Evolutionary conservation across 768 basidiomycete genomes (phyloP), one percentile per base, ranked within the genome.

Genomic region (Macrolepiota fuliginosa): DNA sequence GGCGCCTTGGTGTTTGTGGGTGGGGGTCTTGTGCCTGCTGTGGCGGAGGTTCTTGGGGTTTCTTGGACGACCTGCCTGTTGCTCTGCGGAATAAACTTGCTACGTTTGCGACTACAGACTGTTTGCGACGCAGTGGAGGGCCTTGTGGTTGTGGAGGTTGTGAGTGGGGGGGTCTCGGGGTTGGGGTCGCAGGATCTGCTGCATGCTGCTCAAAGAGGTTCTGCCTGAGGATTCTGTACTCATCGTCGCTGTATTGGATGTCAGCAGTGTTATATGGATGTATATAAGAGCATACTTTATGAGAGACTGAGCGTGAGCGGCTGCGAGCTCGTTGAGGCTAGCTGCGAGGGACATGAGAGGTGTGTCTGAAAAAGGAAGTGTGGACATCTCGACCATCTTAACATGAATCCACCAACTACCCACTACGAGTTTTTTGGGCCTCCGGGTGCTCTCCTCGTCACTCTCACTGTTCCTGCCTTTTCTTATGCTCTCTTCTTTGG

Each of bases 361-460:
- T 64, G 76, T 65, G 68, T 68, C 51, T 61, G 62, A 58, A 53
- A 63, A 61, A 58, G 49, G 42, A 67, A 53, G 63, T 60, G 61
- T 32, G 32, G 61, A 29, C 63, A 66, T 42, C 25, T 50, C 19
- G 46, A 9, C 24, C 63, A 66, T 42, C 25, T 50, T 29, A 36
- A 9, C 24, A 76, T 89, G 67, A 92, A 92, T 65, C 92, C 91
- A 0, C 81, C 80, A 55, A 90, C 93, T 36, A 85, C 78, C 0
- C 71, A 77, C 46, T 94, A 89, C 73, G 94, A 96, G 69, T 96
- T 96, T 70, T 71, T 91, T 49, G 93, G 93, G 0, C 92, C 92
- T 2, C 83, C 82, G 3, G 93, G 93, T 3, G 91, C 94, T 0
- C 68, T 89, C 51, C 76, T 86, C 61, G 81, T 96, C 66, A 84